These are phyloP conservation scores for Immersiella caudata DNA, from an alignment of 495 filamentous ascomycete species.

Conservation along the genomic window DNA sequence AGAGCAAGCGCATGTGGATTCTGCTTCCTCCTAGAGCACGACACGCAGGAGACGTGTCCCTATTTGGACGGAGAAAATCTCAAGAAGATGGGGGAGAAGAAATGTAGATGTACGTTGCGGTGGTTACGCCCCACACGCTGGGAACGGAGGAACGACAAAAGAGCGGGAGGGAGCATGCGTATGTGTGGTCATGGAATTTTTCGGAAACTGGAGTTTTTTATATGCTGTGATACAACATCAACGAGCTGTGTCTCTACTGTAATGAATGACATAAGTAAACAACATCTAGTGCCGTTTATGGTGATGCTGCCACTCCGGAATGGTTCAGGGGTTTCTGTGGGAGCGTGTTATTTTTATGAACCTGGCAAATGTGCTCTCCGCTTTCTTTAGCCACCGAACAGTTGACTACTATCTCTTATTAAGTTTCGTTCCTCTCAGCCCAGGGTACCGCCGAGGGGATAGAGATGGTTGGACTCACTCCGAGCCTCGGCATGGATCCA, in stretches of 20 bases:
- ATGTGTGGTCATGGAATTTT: background rate
- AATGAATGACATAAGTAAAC: constrained; percentile 22
- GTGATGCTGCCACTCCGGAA: no score
- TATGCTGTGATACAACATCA: constrained; percentile 18
- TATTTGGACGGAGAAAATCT: background rate
- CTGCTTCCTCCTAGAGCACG: background rate
- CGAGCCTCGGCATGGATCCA: no score
- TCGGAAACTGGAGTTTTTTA: constrained; percentile 27
- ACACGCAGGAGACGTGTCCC: background rate
- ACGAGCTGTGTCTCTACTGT: constrained; percentile 28
- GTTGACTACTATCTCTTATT: no score
- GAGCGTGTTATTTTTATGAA: no score
- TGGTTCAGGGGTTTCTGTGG: no score
- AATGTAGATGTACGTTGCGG: background rate
- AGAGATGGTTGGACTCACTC: no score
- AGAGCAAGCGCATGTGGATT: background rate
- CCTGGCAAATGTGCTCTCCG: background rate
- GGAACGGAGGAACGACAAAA: background rate
- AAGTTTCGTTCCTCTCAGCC: no score
- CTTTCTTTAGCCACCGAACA: background rate
- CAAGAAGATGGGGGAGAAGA: background rate
- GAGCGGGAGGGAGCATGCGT: constrained; percentile 15
- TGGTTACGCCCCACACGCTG: background rate
- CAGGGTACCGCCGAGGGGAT: no score
- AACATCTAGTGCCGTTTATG: background rate